Conservation (phyloP, 1,284 basidiomycete genomes). For the Salmacisia buchloeana region DNA sequence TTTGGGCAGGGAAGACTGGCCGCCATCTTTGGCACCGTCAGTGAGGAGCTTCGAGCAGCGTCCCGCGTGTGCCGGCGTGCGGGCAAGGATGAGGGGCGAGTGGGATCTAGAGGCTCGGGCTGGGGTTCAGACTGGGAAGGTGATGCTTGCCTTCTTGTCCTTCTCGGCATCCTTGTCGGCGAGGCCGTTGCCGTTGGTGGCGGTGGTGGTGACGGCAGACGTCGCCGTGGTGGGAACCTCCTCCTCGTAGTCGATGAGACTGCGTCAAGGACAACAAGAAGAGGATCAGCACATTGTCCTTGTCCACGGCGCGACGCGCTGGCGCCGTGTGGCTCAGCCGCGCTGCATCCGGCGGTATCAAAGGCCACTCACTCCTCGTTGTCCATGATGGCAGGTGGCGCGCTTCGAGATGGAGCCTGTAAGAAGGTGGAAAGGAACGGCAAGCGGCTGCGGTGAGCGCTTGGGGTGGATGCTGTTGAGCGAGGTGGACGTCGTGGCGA, state of each 20-base stretch:
- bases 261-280: constrained; percentile 11
- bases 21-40: too few relatives aligned
- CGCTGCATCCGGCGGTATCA: background rate
- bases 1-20: too few relatives aligned
- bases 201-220: constrained; percentile 26
- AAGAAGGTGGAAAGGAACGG: background rate
- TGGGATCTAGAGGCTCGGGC: background rate
- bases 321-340: background rate
- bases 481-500: background rate
- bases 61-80: too few relatives aligned
- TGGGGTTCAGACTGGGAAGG: constrained; percentile 3
- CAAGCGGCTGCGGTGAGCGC: background rate
- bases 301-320: background rate
- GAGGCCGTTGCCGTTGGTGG: constrained; percentile 31
- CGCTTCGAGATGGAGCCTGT: background rate
- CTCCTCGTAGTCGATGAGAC: constrained; percentile 52
- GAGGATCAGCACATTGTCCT: background rate
- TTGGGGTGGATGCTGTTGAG: background rate
- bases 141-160: constrained; percentile 47
- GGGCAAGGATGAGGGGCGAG: background rate
- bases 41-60: too few relatives aligned
- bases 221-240: constrained; percentile 44
- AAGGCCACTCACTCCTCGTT: constrained; percentile 48
- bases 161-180: constrained; percentile 36
- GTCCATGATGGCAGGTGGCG: constrained; percentile 34